phyloP scores from a whole-genome alignment of 495 filamentous ascomycete species.

The Neurospora terricola region DNA sequence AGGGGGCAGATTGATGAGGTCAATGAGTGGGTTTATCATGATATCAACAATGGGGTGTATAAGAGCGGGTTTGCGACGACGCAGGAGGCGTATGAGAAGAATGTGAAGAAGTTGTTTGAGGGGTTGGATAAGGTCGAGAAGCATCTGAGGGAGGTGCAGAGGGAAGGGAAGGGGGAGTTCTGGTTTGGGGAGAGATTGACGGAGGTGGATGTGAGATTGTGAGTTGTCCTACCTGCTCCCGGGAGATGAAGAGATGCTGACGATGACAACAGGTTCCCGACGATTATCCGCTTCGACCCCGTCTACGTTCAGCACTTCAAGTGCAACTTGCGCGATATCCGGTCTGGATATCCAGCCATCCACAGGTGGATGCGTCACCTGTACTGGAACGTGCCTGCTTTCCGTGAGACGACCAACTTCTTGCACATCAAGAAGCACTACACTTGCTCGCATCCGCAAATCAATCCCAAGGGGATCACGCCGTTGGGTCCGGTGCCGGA shows the following conservation, averaged over 20 bases:
- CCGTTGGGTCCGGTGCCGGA: conserved; percentile 57
- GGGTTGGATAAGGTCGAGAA: conserved; percentile 53
- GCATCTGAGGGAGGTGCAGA: conserved; percentile 29
- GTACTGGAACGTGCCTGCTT: conserved; percentile 63
- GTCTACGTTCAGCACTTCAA: conserved; percentile 60
- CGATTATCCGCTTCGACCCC: conserved; percentile 56
- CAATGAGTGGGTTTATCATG: conserved; percentile 55
- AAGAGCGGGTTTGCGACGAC: conserved; percentile 58
- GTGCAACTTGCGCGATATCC: conserved; percentile 61
- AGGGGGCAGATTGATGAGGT: conserved; percentile 48
- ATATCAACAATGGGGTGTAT: conserved; percentile 63
- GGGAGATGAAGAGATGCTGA: background rate
- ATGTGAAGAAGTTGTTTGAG: conserved; percentile 50
- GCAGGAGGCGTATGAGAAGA: conserved; percentile 54
- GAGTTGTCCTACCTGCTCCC: background rate
- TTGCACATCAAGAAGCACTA: conserved; percentile 49
- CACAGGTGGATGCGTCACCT: conserved; percentile 60
- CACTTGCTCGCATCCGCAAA: conserved; percentile 42
- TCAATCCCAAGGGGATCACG: conserved; percentile 54
- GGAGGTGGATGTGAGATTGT: conserved; percentile 58
- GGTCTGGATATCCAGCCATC: conserved; percentile 58
- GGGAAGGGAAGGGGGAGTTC: conserved; percentile 41
- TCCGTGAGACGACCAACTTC: conserved; percentile 62
- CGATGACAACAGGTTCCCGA: conserved; percentile 33
- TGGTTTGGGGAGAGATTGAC: conserved; percentile 56